A percentile compares a stretch with the other conserved stretches of the same genome.
phyloP scores from a whole-genome alignment of 148 eudicot genomes.

The Chenopodium berlandieri region DNA sequence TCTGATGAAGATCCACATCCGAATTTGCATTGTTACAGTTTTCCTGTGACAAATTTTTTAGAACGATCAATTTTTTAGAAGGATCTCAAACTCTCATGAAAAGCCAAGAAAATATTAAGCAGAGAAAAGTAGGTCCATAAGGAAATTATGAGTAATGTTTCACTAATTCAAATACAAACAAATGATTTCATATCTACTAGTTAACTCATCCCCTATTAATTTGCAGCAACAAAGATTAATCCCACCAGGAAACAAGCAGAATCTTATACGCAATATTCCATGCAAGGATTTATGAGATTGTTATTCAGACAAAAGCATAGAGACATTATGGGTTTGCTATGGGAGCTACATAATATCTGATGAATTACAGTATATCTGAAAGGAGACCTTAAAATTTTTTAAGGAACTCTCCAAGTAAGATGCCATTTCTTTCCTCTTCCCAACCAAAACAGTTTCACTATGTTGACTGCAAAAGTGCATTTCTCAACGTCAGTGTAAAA shows the following conservation, averaged over 20 bases:
- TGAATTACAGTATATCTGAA: too few species aligned
- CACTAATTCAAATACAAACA: not conserved
- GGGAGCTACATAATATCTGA: not conserved
- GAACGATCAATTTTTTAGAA: not conserved
- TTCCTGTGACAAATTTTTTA: slow-evolving; percentile 28
- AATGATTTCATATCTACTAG: not conserved
- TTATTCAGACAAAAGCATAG: not conserved
- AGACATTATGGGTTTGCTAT: not conserved
- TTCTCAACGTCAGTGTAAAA: not conserved
- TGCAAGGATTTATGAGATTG: not conserved
- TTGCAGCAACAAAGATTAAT: not conserved
- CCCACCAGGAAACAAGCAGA: not conserved
- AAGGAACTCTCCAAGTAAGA: not conserved
- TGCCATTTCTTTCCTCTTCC: not conserved
- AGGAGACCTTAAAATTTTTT: too few species aligned
- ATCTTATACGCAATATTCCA: not conserved
- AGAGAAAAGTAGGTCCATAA: not conserved
- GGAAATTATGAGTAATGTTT: not conserved
- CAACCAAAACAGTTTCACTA: not conserved
- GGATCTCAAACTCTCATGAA: not conserved
- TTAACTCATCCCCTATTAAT: not conserved
- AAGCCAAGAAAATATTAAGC: not conserved
- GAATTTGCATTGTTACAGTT: slow-evolving; percentile 43
- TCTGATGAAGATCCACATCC: slow-evolving; percentile 76
- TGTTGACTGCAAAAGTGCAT: not conserved